Evolutionary conservation across 2,329 filamentous ascomycete genomes (phyloP).

Genomic region (Coniochaeta prunicola): DNA sequence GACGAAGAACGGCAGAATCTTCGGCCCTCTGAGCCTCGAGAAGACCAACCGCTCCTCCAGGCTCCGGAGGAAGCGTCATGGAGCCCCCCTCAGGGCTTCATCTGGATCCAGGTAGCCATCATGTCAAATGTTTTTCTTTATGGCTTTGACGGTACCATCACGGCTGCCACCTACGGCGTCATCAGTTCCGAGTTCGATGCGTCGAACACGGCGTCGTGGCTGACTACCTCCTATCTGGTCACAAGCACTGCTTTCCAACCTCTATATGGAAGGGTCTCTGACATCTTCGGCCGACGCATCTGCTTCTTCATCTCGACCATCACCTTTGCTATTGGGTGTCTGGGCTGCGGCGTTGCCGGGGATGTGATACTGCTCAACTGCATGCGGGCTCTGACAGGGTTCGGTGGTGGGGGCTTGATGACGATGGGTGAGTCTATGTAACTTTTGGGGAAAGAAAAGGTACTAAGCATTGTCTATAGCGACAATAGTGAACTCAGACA

Average conservation of each 20-base stretch:
- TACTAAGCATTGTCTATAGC: constrained; percentile 15
- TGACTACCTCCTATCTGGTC: constrained; percentile 65
- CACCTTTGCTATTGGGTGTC: constrained; percentile 54
- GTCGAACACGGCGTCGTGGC: constrained; percentile 67
- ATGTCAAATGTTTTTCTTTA: constrained; percentile 59
- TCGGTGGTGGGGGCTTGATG: constrained; percentile 62
- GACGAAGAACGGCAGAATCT: not conserved
- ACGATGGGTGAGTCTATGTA: constrained; percentile 52
- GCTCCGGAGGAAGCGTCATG: constrained; percentile 22
- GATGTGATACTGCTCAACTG: constrained; percentile 54
- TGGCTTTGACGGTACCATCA: constrained; percentile 66
- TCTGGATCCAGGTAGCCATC: constrained; percentile 53
- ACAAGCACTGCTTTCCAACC: constrained; percentile 68
- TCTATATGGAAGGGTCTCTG: constrained; percentile 63
- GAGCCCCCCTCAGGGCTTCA: constrained; percentile 41
- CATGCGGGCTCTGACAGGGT: constrained; percentile 59
- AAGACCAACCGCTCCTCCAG: constrained; percentile 15
- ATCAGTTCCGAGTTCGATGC: constrained; percentile 69
- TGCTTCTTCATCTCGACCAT: constrained; percentile 59
- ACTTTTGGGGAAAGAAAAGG: not conserved
- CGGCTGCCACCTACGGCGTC: constrained; percentile 65
- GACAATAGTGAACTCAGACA: constrained; percentile 55
- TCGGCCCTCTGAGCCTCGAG: not conserved
- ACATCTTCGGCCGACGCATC: constrained; percentile 57
- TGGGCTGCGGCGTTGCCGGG: constrained; percentile 56